phyloP scores from a whole-genome alignment of 352 stramenopile genomes.

The Globisporangium polare region DNA sequence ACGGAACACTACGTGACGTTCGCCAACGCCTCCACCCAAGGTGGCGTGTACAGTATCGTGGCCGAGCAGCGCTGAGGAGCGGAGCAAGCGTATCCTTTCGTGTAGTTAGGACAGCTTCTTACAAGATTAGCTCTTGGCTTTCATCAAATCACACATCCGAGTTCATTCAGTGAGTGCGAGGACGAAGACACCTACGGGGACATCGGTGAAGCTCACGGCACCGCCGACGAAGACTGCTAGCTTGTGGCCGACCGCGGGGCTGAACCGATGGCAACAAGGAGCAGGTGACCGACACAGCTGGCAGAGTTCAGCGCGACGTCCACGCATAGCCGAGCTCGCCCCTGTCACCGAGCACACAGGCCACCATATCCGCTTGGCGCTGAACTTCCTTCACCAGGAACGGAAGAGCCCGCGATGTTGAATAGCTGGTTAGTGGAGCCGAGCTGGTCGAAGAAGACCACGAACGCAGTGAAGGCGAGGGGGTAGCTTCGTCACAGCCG shows the following conservation, averaged over 20 bases:
- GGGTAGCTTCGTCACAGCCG: constrained; percentile 6
- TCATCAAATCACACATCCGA: not conserved
- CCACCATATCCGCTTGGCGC: too few species aligned
- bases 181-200: constrained; percentile 4
- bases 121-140: not conserved
- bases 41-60: not conserved
- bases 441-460: too few species aligned
- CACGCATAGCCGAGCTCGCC: too few species aligned
- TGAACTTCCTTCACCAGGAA: too few species aligned
- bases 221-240: constrained; percentile 27
- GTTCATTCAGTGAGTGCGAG: constrained; percentile 14
- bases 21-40: not conserved
- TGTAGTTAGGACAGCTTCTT: not conserved
- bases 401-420: too few species aligned
- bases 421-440: too few species aligned
- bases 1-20: not conserved
- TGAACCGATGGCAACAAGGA: too few species aligned
- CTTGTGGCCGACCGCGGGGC: constrained; percentile 26
- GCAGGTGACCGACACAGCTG: too few species aligned
- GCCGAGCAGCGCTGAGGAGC: not conserved
- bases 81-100: not conserved
- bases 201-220: constrained; percentile 18
- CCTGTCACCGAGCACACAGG: too few species aligned
- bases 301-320: too few species aligned
- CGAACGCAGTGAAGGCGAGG: too few species aligned